Evolutionary conservation across 2,329 filamentous ascomycete species (phyloP), one percentile per base, ranked within the genome.

Genomic region (Neonectria faginata): DNA sequence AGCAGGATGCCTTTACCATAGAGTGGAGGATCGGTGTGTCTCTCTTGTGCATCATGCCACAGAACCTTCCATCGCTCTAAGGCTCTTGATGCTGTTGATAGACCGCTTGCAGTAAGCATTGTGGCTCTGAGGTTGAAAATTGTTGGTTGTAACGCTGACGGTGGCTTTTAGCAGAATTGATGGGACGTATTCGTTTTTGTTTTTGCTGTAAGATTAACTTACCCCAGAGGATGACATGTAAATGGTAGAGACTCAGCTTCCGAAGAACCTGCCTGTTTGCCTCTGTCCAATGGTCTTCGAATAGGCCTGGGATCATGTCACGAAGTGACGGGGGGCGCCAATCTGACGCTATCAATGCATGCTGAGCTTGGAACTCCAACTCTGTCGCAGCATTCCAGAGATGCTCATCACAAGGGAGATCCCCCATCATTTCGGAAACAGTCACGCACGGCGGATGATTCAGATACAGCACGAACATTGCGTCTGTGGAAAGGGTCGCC

Each of bases 381-480:
- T 33, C 52, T 51, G 68, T 65, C 18, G 57, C 33, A 5, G 64
- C 57, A 11, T 67, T 67, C 68, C 68, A 70, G 0, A 71, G 33
- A 11, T 29, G 33, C 14, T 54, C 47, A 1, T 20, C 12, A 3
- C 68, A 70, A 9, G 68, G 68, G 0, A 70, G 27, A 25, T 61
- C 16, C 3, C 66, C 68, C 8, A 29, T 16, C 68, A 70, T 66
- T 25, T 70, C 68, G 3, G 58, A 59, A 3, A 62, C 33, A 0
- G 59, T 62, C 8, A 62, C 61, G 1, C 36, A 31, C 2, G 68
- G 66, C 0, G 68, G 68, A 2, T 67, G 50, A 3, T 69, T 70
- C 10, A 57, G 67, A 16, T 61, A 62, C 6, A 71, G 5, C 1
- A 36, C 50, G 31, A 69, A 22, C 0, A 66, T 22, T 0, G 64